A percentile compares a stretch with the other conserved stretches of the same genome.
Evolutionary conservation across 345 rosid species (phyloP).

Genomic region (Eucalyptus curtisii): DNA sequence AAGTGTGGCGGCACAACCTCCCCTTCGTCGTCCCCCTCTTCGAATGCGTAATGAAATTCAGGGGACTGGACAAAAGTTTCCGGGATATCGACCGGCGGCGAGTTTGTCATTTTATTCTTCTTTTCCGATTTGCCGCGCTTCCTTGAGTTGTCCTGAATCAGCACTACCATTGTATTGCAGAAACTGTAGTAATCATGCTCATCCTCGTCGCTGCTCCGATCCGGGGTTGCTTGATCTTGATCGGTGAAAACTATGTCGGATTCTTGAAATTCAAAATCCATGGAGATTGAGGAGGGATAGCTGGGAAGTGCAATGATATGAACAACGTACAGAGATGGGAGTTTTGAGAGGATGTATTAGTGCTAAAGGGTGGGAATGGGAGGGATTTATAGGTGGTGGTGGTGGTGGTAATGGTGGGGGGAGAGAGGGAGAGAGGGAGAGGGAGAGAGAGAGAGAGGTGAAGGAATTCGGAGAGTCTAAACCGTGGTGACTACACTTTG

Average conservation of each 20-base stretch:
- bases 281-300: background rate
- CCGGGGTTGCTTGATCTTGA: background rate
- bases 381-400: background rate
- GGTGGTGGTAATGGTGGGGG: background rate
- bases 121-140: background rate
- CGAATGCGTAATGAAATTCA: background rate
- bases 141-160: background rate
- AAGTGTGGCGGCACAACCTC: constrained; percentile 44
- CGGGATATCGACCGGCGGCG: constrained; percentile 23
- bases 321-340: background rate
- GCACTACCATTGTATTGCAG: accelerated
- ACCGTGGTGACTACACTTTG: background rate
- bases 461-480: background rate
- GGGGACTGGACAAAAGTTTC: background rate
- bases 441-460: background rate
- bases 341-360: background rate
- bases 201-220: background rate
- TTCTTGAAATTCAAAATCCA: constrained; percentile 8
- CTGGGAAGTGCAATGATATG: background rate
- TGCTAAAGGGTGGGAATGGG: background rate
- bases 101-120: background rate
- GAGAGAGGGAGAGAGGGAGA: background rate
- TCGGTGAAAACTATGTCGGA: constrained; percentile 6
- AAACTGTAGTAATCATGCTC: background rate
- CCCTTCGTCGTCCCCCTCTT: constrained; percentile 7